Base-by-base conservation (phyloP, 345 rosid species). In the Camelina sativa region DNA sequence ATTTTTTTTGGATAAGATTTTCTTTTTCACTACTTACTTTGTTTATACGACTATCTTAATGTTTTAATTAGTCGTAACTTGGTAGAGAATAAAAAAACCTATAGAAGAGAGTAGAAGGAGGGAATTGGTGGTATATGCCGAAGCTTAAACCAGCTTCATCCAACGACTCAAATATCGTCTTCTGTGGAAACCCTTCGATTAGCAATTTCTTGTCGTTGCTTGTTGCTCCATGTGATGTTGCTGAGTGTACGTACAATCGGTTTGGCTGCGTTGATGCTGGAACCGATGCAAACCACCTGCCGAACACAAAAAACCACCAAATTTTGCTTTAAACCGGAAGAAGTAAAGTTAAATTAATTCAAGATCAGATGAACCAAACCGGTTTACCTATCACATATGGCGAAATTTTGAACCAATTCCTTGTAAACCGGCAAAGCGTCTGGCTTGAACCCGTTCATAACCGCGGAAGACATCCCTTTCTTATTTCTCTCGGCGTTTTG, bases 361-460 rank as follows among this genome's bases (percentile, higher is more conserved):
- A 0, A 22, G 4, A 15, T 38, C 0, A n/a, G 2, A 48, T 62
- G 23, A 41, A 57, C 48, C 37, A 3, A 73, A 48, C 38, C 71
- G 40, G 20, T 23, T 1, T 38, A 60, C 66, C 66, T 82, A 41
- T 89, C 95, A 51, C 95, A 87, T 15, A 84, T 84, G 2, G 85
- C 96, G 40, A 88, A 90, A 80, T 86, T 80, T 1, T 67, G 50
- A 65, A 83, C 88, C 79, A 89, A 46, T 51, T 84, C 84, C 58
- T 85, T 84, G 69, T 65, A 89, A 16, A 87, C 91, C 43, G 92
- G 88, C n/a, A 89, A 63, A 6, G 80, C 62, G 0, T 87, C 88
- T 16, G 90, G 92, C 58, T 72, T 81, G 73, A 90, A 90, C 61
- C 96, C 96, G 48, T 84, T 88, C 96, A 90, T 87, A 85, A 89